Percentiles rank a stretch among this genome's conserved stretches.
Conservation (phyloP, 148 eudicot genomes). For the Suaeda aralocaspica region DNA sequence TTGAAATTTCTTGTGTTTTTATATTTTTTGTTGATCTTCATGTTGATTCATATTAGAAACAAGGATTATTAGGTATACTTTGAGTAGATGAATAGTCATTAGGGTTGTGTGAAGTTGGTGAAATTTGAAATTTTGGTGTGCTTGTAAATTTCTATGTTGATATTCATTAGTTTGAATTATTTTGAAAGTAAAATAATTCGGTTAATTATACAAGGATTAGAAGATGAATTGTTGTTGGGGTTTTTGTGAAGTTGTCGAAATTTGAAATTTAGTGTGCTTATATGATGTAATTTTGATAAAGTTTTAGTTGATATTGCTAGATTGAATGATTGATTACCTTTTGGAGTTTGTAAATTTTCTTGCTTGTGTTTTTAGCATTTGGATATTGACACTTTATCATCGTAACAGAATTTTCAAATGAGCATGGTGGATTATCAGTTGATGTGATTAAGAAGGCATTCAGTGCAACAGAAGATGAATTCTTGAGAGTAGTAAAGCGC, state of each 20-base stretch:
- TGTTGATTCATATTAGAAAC: too few species aligned
- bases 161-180: too few species aligned
- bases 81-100: too few species aligned
- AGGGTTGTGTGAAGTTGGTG: too few species aligned
- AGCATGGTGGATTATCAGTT: slow-evolving; percentile 43
- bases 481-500: slow-evolving; percentile 36
- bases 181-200: too few species aligned
- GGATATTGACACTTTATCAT: neutral
- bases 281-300: neutral
- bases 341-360: neutral
- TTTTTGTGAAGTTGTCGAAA: slow-evolving; percentile 1
- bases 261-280: neutral
- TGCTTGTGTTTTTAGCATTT: neutral
- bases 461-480: slow-evolving; percentile 52
- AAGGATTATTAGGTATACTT: too few species aligned
- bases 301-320: neutral
- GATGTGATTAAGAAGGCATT: slow-evolving; percentile 56
- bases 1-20: neutral
- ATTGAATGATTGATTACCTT: neutral
- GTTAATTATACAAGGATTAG: too few species aligned
- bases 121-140: too few species aligned
- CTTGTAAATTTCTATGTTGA: too few species aligned
- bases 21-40: too few species aligned
- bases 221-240: neutral
- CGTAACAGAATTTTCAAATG: slow-evolving; percentile 32